Base-by-base conservation (phyloP, 495 filamentous ascomycete species). In the Darksidea phi region DNA sequence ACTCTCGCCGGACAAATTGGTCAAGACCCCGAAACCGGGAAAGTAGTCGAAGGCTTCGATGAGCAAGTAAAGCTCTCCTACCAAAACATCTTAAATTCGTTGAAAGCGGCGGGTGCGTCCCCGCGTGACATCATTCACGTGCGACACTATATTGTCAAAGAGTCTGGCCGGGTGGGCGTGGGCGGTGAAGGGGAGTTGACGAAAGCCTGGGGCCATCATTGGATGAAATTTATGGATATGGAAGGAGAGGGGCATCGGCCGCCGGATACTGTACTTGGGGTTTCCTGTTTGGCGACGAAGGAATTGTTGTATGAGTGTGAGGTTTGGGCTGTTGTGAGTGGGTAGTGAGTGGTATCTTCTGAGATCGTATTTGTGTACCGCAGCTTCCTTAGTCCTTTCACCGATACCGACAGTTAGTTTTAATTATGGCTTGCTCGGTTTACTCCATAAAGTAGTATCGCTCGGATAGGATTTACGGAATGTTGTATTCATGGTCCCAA, bases 221-320 rank as follows among this genome's bases (percentile, higher is more conserved):
- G 59, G 59, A 56, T 43, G 17, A 20, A 55, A 17, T 63, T 63
- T 36, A 47, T 63, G 59, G 52, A 63, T 49, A 41, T 43, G 48
- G 51, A 63, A 17, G 59, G 26, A 3, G 42, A 57, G 24, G 59
- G 59, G 24, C 59, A 63, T 41, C 37, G 59, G 18, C 59, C 59
- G 13, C 59, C 59, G 47, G 59, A 63, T 55, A 63, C 59, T 6
- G 59, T 63, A 32, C 2, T 63, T n/a, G 59, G 59, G n/a, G 59
- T 63, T 2, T 51, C 59, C 3, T 38, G 42, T 17, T 38, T 63
- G 18, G 59, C 59, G 26, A 56, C 36, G n/a, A 50, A 43, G 28
- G 38, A 45, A 25, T 42, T 56, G 26, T 42, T 55, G 32, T 63
- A 56, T 50, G 59, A 63, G 25, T 17, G 26, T 24, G 59, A 63